Base-by-base conservation (phyloP, 2,329 filamentous ascomycete species). In the Penicillium sp. region DNA sequence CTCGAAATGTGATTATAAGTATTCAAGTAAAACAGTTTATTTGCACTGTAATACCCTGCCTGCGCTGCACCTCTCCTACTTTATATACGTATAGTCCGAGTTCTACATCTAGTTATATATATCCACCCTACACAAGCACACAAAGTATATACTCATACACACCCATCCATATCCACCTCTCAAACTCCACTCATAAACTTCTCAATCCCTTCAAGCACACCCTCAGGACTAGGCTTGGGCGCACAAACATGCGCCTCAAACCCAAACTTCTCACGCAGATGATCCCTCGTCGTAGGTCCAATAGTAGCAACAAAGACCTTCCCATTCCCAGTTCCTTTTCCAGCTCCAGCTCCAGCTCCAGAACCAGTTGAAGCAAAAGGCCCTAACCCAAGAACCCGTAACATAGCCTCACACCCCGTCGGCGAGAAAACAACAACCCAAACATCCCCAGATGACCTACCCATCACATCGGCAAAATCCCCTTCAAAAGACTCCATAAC, bases 281-380 rank as follows among this genome's bases (percentile, higher is more conserved):
- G 87, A 65, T 92, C 86, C 62, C 88, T 83, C 12, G 94, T 99
- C 19, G 94, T 99, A 13, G 94, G 93, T 0, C 94, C 94, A 74
- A 99, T 99, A 0, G 93, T 95, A 15, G 89, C 91, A 60, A 97
- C 80, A 61, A 84, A 86, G 1, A 86, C 57, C 48, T 47, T 31
- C 17, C 49, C 45, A 23, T 51, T 37, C n/a, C 72, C 50, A 57
- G 43, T 35, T 25, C 23, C 42, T 12, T 12, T 35, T 21, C 53
- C n/a, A n/a, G n/a, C n/a, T n/a, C n/a, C n/a, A n/a, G n/a, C n/a
- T n/a, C n/a, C n/a, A n/a, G n/a, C n/a, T n/a, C n/a, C 23, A 29
- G 4, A 23, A 23, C 40, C 19, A 41, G 13, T 7, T 1, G 35
- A 25, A 31, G 54, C 43, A 57, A 48, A 56, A 27, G 49, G 45